phyloP scores from a whole-genome alignment of 2,329 filamentous ascomycete species.

The Alternaria conjuncta region DNA sequence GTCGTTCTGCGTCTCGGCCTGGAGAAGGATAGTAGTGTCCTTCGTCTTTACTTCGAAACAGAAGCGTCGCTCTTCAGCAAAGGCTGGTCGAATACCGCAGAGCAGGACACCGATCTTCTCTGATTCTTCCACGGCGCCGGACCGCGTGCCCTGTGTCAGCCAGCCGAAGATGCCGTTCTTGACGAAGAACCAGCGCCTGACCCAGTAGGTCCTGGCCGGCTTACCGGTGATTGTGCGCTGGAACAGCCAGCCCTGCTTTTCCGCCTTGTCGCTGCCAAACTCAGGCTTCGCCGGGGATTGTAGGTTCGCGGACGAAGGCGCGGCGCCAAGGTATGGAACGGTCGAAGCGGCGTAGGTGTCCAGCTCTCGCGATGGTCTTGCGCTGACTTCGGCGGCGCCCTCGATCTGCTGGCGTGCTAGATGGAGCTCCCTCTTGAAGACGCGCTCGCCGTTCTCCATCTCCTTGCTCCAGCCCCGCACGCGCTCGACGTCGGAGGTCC shows the following conservation, averaged over 20 bases:
- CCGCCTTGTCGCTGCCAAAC: constrained; percentile 57
- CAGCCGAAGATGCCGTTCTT: constrained; percentile 96
- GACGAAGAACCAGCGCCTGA: constrained; percentile 92
- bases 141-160: constrained; percentile 80
- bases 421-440: constrained; percentile 82
- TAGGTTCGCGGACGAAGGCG: constrained; percentile 62
- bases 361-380: constrained; percentile 85
- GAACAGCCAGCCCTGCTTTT: constrained; percentile 97
- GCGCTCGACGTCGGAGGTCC: constrained; percentile 83
- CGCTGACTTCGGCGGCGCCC: constrained; percentile 71
- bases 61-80: constrained; percentile 91
- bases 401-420: constrained; percentile 81
- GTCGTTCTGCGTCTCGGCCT: constrained; percentile 90
- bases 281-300: constrained; percentile 61
- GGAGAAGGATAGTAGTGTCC: constrained; percentile 84
- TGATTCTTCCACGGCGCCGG: constrained; percentile 87
- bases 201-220: constrained; percentile 87
- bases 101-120: constrained; percentile 95
- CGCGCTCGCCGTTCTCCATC: constrained; percentile 86
- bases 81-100: constrained; percentile 88
- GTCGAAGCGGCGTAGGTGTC: constrained; percentile 92
- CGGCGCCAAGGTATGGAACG: constrained; percentile 80
- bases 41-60: constrained; percentile 99
- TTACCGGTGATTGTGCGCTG: constrained; percentile 83
- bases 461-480: constrained; percentile 92